Conservation (phyloP, 306 rosid species). For the Ceratonia siliqua region DNA sequence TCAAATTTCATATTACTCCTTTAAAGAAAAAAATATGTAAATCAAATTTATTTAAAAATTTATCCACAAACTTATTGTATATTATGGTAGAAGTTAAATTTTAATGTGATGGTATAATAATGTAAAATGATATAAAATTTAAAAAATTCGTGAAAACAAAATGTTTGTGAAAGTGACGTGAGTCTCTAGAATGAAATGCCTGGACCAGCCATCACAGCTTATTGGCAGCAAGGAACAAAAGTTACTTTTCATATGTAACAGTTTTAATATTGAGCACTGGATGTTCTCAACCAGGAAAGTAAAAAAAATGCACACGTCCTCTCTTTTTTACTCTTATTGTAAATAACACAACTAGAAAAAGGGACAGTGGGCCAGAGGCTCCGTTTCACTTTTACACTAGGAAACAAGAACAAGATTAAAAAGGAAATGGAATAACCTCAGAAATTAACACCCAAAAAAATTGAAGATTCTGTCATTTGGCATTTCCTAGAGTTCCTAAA, state of each 20-base stretch:
- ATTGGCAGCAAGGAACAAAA: not conserved
- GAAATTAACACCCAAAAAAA: conserved; percentile 49
- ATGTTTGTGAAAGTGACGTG: too few relatives aligned
- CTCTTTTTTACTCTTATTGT: conserved; percentile 67
- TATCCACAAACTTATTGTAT: too few relatives aligned
- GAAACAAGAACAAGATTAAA: conserved; percentile 38
- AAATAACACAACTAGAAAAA: conserved; percentile 38
- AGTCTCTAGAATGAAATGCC: too few relatives aligned
- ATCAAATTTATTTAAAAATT: too few relatives aligned
- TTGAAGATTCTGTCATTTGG: conserved; percentile 60
- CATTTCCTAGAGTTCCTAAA: conserved; percentile 67
- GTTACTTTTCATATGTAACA: conserved; percentile 19
- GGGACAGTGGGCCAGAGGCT: conserved; percentile 41
- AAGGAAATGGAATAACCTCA: conserved; percentile 46
- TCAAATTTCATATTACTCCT: too few relatives aligned
- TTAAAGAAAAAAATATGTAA: too few relatives aligned
- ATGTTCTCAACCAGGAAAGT: conserved; percentile 37
- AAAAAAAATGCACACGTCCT: conserved; percentile 57
- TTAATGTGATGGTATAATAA: too few relatives aligned
- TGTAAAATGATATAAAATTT: too few relatives aligned
- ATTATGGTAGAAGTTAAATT: too few relatives aligned
- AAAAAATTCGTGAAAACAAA: too few relatives aligned
- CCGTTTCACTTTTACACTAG: conserved; percentile 53
- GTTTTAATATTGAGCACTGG: conserved; percentile 39
- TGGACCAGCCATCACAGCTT: too few relatives aligned